A percentile compares a stretch with the other conserved stretches of the same genome.
Conservation (phyloP, 164 flowering plant species). For the Sextonia rubra region DNA sequence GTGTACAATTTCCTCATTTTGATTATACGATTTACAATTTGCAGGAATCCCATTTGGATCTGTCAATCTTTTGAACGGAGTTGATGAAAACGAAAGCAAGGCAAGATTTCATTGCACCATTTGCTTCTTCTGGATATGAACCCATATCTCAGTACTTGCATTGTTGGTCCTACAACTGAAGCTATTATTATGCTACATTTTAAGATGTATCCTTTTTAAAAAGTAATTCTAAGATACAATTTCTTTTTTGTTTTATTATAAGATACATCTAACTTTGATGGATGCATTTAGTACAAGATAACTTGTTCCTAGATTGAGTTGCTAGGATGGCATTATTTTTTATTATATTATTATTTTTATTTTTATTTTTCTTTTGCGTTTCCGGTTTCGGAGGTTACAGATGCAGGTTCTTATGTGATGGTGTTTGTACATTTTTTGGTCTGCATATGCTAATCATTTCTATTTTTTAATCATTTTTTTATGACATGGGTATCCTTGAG, state of each 20-base stretch:
- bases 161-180: neutral
- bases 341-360: too few species aligned
- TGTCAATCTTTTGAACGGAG: constrained; percentile 87
- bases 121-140: constrained; percentile 7
- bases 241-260: neutral
- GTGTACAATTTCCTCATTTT: neutral
- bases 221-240: neutral
- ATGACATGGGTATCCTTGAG: neutral
- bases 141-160: neutral
- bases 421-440: neutral
- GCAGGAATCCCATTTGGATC: constrained; percentile 99
- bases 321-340: neutral
- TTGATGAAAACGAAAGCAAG: constrained; percentile 99
- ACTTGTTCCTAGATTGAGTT: neutral
- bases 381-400: neutral
- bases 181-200: neutral
- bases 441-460: neutral
- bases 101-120: constrained; percentile 35
- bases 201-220: neutral
- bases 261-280: neutral
- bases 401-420: neutral
- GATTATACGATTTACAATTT: constrained; percentile 2
- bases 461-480: neutral
- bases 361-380: too few species aligned
- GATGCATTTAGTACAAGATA: neutral